Conservation (phyloP, 2,329 filamentous ascomycete genomes). For the Alternaria sp. region DNA sequence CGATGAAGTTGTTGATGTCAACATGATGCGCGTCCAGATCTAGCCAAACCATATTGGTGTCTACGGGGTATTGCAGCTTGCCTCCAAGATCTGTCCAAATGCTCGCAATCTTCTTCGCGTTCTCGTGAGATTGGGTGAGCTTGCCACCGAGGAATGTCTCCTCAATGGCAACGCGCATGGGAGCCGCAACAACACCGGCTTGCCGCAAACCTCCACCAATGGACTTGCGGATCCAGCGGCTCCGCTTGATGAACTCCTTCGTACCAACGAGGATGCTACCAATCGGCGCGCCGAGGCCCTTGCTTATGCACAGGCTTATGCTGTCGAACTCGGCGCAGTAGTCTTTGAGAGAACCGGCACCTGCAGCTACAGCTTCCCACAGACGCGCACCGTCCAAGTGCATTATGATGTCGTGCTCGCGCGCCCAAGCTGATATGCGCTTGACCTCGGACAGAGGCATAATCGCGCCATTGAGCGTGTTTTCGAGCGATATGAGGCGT, state of each 20-base stretch:
- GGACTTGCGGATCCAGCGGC: slow-evolving; percentile 78
- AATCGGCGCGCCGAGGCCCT: slow-evolving; percentile 81
- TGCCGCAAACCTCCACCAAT: slow-evolving; percentile 82
- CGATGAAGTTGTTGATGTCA: slow-evolving; percentile 59
- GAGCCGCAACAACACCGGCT: slow-evolving; percentile 75
- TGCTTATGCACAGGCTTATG: slow-evolving; percentile 79
- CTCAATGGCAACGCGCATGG: slow-evolving; percentile 77
- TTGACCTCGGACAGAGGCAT: slow-evolving; percentile 76
- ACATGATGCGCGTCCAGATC: slow-evolving; percentile 70
- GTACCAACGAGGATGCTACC: slow-evolving; percentile 74
- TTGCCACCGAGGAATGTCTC: slow-evolving; percentile 77
- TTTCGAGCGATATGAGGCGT: slow-evolving; percentile 81
- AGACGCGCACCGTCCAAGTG: slow-evolving; percentile 82
- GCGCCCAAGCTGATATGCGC: slow-evolving; percentile 72
- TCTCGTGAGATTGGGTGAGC: slow-evolving; percentile 65
- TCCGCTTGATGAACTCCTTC: slow-evolving; percentile 66
- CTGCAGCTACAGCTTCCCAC: slow-evolving; percentile 80
- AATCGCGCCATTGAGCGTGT: slow-evolving; percentile 80
- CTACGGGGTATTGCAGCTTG: slow-evolving; percentile 69
- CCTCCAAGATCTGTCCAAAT: slow-evolving; percentile 76
- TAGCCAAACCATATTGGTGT: slow-evolving; percentile 94
- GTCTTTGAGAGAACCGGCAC: slow-evolving; percentile 70
- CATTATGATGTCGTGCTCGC: slow-evolving; percentile 67
- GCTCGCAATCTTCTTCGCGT: slow-evolving; percentile 66
- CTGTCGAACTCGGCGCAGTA: slow-evolving; percentile 75